A percentile compares a stretch with the other conserved stretches of the same genome.
These are phyloP conservation scores for Erodium chrysanthum DNA, from an alignment of 441 rosid genomes.

Conservation along the genomic window DNA sequence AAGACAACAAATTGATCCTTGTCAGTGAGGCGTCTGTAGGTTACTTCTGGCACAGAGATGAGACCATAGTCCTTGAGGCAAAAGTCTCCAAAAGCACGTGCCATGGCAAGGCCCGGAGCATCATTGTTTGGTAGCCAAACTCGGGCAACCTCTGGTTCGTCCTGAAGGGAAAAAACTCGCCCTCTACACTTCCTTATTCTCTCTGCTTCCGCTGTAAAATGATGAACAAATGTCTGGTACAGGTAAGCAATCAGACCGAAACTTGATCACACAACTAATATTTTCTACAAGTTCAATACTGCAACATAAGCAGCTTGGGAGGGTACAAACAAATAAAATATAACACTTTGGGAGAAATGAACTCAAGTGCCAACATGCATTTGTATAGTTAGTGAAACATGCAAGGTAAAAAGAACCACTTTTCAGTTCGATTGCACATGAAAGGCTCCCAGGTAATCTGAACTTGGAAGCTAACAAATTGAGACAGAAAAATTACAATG, in stretches of 20 bases:
- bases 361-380: too few species aligned
- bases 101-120: conserved; percentile 97
- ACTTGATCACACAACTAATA: background rate
- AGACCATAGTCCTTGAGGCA: conserved; percentile 90
- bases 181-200: conserved; percentile 72
- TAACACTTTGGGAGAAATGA: too few species aligned
- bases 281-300: too few species aligned
- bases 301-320: too few species aligned
- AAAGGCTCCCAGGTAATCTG: background rate
- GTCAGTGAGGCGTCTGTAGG: conserved; percentile 46
- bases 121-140: conserved; percentile 86
- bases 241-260: conserved; percentile 1
- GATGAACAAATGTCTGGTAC: conserved; percentile 2
- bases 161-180: conserved; percentile 84
- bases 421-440: background rate
- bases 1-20: conserved; percentile 74
- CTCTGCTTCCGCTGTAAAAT: conserved; percentile 68
- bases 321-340: too few species aligned
- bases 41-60: conserved; percentile 79
- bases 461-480: background rate
- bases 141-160: conserved; percentile 87
- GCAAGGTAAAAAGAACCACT: background rate
- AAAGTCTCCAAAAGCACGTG: conserved; percentile 95
- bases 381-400: too few species aligned
- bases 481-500: background rate